Percentiles rank a stretch among this genome's conserved stretches.
Conservation (phyloP, 768 basidiomycete species). For the Pluteus cervinus region DNA sequence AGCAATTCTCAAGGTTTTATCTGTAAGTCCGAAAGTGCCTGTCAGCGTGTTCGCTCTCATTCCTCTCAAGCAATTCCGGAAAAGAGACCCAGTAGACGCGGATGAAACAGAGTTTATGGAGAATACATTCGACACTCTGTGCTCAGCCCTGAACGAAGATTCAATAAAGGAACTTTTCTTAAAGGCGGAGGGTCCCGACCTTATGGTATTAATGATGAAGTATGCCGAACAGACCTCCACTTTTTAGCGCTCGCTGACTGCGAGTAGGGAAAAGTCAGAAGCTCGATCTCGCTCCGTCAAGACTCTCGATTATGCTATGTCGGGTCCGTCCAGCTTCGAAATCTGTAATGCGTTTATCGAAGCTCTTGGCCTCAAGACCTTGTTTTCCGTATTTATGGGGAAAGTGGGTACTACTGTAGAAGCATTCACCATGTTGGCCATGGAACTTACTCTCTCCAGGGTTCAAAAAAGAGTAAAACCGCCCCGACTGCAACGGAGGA, state of each 20-base stretch:
- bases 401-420: slow-evolving; percentile 47
- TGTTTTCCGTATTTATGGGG: slow-evolving; percentile 92
- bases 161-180: slow-evolving; percentile 78
- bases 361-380: slow-evolving; percentile 77
- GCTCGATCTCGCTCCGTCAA: slow-evolving; percentile 85
- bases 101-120: slow-evolving; percentile 99
- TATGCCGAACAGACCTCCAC: slow-evolving; percentile 27
- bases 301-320: slow-evolving; percentile 85
- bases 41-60: slow-evolving; percentile 2
- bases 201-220: slow-evolving; percentile 99
- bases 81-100: slow-evolving; percentile 73
- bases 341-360: slow-evolving; percentile 86
- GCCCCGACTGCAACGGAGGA: slow-evolving; percentile 67
- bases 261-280: slow-evolving; percentile 70
- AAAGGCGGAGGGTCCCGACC: slow-evolving; percentile 88
- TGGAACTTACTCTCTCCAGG: slow-evolving; percentile 20
- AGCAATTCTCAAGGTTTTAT: slow-evolving; percentile 63
- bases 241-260: not conserved
- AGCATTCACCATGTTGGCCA: not conserved
- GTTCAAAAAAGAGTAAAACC: slow-evolving; percentile 60
- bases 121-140: slow-evolving; percentile 87
- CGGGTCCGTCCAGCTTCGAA: slow-evolving; percentile 60
- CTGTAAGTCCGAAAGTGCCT: slow-evolving; percentile 44
- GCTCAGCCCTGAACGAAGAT: slow-evolving; percentile 77
- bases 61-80: slow-evolving; percentile 70